Base-by-base conservation (phyloP, 768 basidiomycete genomes). In the Phlebiopsis gigantea region DNA sequence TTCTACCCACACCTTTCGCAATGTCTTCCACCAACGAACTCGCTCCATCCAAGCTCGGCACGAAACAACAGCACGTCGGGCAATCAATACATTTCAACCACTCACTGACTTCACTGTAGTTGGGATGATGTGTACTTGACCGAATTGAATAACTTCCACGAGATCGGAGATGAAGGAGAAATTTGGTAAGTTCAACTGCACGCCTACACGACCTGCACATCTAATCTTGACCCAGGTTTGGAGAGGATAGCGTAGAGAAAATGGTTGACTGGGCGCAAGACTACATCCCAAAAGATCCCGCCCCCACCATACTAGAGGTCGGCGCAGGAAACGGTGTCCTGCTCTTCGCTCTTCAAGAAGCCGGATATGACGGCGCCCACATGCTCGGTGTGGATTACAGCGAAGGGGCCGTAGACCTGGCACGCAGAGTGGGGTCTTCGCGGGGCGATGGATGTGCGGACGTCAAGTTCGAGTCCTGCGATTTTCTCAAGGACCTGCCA, bases 91-190 rank as follows among this genome's bases (percentile, higher is more conserved):
- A n/a, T n/a, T n/a, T n/a, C n/a, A n/a, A n/a, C n/a, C n/a, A n/a
- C 0, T 28, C 14, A 25, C 45, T 41, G 39, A 47, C 42, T 29
- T 53, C 29, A 47, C 42, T 50, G 21, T 39, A 92, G 90, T 68
- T 93, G 91, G 91, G 88, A 93, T 65, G 63, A 74, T 43, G 84
- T 88, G 7, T 93, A 93, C 68, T 73, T 82, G 39, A 75, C 77
- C 42, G 91, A 93, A 64, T 70, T 92, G 29, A 68, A 66, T 34
- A 88, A 88, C 64, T 93, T 90, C 59, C 73, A 82, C 28, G 91
- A 90, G 50, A 81, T 83, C 28, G 85, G 87, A 19, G 89, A 93
- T 65, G 89, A 91, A 68, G 91, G 91, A 31, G 91, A 93, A 69
- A 76, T 90, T 24, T 93, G 91, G 91, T 90, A 60, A 54, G 79